Conservation (phyloP, 768 basidiomycete genomes). For the Termitomyces sp. region DNA sequence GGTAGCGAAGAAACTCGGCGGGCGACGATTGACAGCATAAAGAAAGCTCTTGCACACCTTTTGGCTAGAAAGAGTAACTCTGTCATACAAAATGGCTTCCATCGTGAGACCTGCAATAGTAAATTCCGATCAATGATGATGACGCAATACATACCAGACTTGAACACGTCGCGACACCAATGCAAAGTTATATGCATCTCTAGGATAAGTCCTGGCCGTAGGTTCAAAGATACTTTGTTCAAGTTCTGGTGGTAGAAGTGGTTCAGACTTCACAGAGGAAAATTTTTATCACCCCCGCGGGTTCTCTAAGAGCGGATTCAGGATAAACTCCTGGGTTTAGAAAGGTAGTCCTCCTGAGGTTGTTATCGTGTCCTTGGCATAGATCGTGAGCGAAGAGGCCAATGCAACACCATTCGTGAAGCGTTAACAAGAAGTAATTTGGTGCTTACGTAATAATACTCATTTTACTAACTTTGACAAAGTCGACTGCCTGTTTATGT, state of each 20-base stretch:
- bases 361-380: not conserved
- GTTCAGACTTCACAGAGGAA: not conserved
- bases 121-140: not conserved
- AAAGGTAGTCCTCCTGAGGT: not conserved
- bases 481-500: slow-evolving; percentile 3
- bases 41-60: slow-evolving; percentile 14
- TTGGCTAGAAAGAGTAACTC: slow-evolving; percentile 14
- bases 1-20: slow-evolving; percentile 15
- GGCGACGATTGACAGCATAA: slow-evolving; percentile 12
- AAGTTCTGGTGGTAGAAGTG: slow-evolving; percentile 18
- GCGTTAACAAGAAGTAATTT: not conserved
- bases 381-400: not conserved
- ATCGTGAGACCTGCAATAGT: slow-evolving; percentile 12
- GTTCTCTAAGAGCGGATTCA: not conserved
- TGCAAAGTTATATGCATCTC: slow-evolving; percentile 13
- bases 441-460: slow-evolving; percentile 6
- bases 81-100: slow-evolving; percentile 18
- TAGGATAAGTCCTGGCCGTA: slow-evolving; percentile 13
- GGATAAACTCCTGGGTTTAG: no score
- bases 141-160: slow-evolving; percentile 12
- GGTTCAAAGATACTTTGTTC: slow-evolving; percentile 21
- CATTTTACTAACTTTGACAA: not conserved
- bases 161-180: slow-evolving; percentile 18
- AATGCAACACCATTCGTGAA: not conserved
- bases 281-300: not conserved